A percentile compares a stretch with the other conserved stretches of the same genome.
phyloP scores from a whole-genome alignment of 2,329 filamentous ascomycete species.

The Fusarium temperatum region DNA sequence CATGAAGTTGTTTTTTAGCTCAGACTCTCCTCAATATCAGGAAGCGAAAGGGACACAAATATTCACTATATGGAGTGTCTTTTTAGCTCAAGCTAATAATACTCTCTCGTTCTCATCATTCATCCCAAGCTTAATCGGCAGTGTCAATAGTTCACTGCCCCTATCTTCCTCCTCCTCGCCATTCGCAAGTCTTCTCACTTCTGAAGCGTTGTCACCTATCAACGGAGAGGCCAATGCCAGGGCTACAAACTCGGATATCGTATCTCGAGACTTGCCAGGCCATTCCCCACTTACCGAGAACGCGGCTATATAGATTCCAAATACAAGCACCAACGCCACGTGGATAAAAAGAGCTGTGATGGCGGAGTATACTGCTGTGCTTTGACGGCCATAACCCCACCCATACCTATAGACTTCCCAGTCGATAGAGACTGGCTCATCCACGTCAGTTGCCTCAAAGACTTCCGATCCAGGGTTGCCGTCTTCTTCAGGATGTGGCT shows the following conservation, averaged over 20 bases:
- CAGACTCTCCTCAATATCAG: fast-evolving
- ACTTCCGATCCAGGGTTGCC: background rate
- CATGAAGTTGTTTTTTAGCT: background rate
- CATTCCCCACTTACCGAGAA: background rate
- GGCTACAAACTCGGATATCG: background rate
- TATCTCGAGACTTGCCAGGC: background rate
- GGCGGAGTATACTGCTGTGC: background rate
- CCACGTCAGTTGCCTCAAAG: background rate
- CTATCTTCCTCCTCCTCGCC: background rate
- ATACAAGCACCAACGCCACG: background rate
- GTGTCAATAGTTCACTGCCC: fast-evolving
- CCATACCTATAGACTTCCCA: background rate
- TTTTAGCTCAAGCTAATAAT: background rate
- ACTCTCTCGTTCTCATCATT: background rate
- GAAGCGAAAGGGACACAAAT: background rate
- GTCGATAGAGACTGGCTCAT: background rate
- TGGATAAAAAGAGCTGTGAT: background rate
- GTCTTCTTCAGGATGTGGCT: background rate
- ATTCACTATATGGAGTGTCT: fast-evolving
- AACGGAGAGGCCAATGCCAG: background rate
- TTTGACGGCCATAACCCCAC: background rate
- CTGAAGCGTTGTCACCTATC: background rate
- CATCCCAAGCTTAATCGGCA: background rate
- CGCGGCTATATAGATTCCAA: background rate
- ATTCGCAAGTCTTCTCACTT: background rate